phyloP scores from a whole-genome alignment of 2,329 filamentous ascomycete species.

The Eurotiales sp. region DNA sequence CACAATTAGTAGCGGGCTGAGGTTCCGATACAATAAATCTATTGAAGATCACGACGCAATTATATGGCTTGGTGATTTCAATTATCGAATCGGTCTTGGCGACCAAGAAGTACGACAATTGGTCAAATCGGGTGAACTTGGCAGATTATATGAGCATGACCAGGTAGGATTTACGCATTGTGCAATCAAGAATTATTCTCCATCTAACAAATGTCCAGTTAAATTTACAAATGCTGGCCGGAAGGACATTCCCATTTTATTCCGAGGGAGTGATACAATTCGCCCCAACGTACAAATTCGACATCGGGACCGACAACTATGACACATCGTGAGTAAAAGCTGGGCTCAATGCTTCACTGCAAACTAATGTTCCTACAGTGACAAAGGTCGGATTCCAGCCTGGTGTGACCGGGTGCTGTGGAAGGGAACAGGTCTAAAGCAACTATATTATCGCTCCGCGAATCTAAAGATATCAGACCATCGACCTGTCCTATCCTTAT shows the following conservation, averaged over 20 bases:
- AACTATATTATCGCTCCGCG: slow-evolving; percentile 77
- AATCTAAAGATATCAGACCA: slow-evolving; percentile 90
- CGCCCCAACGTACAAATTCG: slow-evolving; percentile 92
- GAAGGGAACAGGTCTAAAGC: slow-evolving; percentile 77
- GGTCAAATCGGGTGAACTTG: slow-evolving; percentile 68
- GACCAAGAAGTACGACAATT: slow-evolving; percentile 74
- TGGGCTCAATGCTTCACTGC: background rate
- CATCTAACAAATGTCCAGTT: slow-evolving; percentile 49
- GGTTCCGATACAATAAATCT: slow-evolving; percentile 83
- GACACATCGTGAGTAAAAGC: slow-evolving; percentile 71
- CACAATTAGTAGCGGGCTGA: slow-evolving; percentile 79
- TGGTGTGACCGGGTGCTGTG: slow-evolving; percentile 95
- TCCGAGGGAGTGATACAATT: slow-evolving; percentile 86
- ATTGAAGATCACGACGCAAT: slow-evolving; percentile 91
- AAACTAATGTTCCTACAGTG: slow-evolving; percentile 51
- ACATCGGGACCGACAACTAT: slow-evolving; percentile 81
- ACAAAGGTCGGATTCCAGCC: slow-evolving; percentile 90
- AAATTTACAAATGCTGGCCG: slow-evolving; percentile 94
- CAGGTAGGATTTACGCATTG: slow-evolving; percentile 56
- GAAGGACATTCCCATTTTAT: slow-evolving; percentile 84
- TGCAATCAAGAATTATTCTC: background rate
- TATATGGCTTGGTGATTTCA: slow-evolving; percentile 97
- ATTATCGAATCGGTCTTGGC: slow-evolving; percentile 86
- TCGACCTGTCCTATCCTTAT: slow-evolving; percentile 87
- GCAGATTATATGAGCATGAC: slow-evolving; percentile 83